Evolutionary conservation across 2,329 filamentous ascomycete genomes (phyloP), one percentile per base, ranked within the genome.

Genomic region (Calonectria pseudoturangicola): DNA sequence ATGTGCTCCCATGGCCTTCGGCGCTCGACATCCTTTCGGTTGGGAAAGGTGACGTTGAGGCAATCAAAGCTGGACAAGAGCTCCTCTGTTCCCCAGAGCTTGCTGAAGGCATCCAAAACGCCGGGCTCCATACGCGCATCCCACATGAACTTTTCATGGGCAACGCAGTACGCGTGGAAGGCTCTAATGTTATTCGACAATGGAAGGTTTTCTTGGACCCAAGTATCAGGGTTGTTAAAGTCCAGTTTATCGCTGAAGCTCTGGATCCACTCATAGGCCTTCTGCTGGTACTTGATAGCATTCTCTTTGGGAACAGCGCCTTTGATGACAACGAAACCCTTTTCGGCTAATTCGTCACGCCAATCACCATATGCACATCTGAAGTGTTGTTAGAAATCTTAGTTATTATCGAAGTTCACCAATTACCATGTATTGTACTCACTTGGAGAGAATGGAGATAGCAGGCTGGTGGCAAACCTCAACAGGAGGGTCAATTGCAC

Each of bases 1-100:
- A 81, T 76, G 68, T 82, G 81, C 45, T 64, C 50, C 50, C 50
- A 54, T 18, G 50, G 50, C 21, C 15, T 27, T 15, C 50, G 25
- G 5, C 50, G 25, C 27, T 25, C 21, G 8, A 54, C 18, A 33
- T 54, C 50, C 16, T 54, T 54, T 21, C 50, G 50, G 50, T 54
- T 54, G 21, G 50, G 50, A 28, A 54, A 33, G 8, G 50, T 54
- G 9, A 54, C 21, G 16, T 33, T 54, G 9, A 54, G 16, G 21
- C 21, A 21, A 54, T 54, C 50, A 18, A 54, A 54, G 28, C 50
- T 54, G 6, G 27, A 9, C 12, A 54, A 27, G 13, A 54, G 50
- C 27, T 54, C 27, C 4, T 54, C 50, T 9, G 50, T 54, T 8
- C 27, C 50, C 27, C 50, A 54, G 8, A 54, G 25, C 13, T 16